Evolutionary conservation across 2,329 filamentous ascomycete species (phyloP), one percentile per base, ranked within the genome.

Genomic region (Curvularia hawaiiensis): DNA sequence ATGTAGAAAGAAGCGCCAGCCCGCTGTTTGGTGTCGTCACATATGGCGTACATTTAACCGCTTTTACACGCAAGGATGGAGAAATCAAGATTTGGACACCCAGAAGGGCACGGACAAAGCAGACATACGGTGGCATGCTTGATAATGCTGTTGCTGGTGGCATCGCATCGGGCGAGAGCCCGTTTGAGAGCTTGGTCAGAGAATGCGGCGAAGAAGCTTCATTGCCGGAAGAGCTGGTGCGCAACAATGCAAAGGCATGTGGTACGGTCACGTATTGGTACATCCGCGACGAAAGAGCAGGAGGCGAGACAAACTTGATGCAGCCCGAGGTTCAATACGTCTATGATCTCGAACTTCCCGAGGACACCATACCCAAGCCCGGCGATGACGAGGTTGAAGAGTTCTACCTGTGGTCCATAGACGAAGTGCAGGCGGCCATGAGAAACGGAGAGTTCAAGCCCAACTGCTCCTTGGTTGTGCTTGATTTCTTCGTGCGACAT

Each of bases 141-240:
- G 95, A 99, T 77, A 99, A 98, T 75, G 92, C 92, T 1, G 95
- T 96, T 7, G 95, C 93, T 0, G 91, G 91, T 3, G 91, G 92
- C 0, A 88, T 98, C 65, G 88, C 89, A 74, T 90, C 91, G 0
- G 90, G 88, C 14, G 93, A 97, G 75, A 83, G 83, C 22, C 90
- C 91, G 0, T 89, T 92, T 48, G 92, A 94, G 71, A 92, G 90
- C 73, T 79, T 97, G 51, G 83, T 97, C 20, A 86, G 94, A 52
- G 95, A 99, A 77, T 89, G 89, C 3, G 88, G 88, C 62, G 95
- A 99, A 78, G 95, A 99, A 75, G 96, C 95, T 1, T 90, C 88
- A 38, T 78, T 99, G 20, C 84, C 90, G 0, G 90, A 88, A 57
- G 79, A 83, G 0, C 69, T 94, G 8, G 88, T 97, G 49, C 84